Percentiles rank a stretch among this genome's conserved stretches.
Conservation (phyloP, 768 basidiomycete genomes). For the Aureoboletus auriporus region DNA sequence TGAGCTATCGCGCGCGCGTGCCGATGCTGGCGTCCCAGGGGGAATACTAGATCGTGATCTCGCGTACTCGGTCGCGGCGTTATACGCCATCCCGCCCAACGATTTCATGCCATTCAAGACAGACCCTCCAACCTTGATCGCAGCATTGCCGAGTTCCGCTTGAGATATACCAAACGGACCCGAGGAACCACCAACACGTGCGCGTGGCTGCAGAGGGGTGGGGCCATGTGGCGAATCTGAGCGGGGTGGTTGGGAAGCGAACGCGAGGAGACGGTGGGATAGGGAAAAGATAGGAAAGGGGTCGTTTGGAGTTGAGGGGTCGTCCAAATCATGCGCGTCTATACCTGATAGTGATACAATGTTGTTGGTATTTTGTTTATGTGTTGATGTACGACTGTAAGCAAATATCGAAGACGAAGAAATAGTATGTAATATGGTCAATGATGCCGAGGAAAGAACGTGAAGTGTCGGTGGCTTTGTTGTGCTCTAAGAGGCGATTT, state of each 20-base stretch:
- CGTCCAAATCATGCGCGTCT: slow-evolving; percentile 22
- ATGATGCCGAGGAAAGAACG: slow-evolving; percentile 53
- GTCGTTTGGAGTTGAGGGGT: slow-evolving; percentile 11
- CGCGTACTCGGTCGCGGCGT: slow-evolving; percentile 43
- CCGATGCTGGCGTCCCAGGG: slow-evolving; percentile 5
- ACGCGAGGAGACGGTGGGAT: slow-evolving; percentile 62
- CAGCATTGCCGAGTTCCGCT: slow-evolving; percentile 50
- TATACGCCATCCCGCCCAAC: slow-evolving; percentile 57
- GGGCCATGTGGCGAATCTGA: slow-evolving; percentile 17
- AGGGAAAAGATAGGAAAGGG: slow-evolving; percentile 56
- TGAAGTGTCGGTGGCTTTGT: slow-evolving; percentile 50
- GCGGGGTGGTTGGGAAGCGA: slow-evolving; percentile 38
- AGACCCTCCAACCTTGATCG: slow-evolving; percentile 55
- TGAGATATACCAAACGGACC: slow-evolving; percentile 36
- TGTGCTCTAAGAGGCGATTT: slow-evolving; percentile 44
- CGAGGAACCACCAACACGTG: slow-evolving; percentile 24
- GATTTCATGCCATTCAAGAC: slow-evolving; percentile 63
- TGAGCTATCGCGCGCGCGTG: slow-evolving; percentile 1
- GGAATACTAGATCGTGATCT: slow-evolving; percentile 23
- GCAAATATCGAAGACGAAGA: slow-evolving; percentile 42
- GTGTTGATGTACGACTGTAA: slow-evolving; percentile 35
- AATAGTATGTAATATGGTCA: slow-evolving; percentile 49
- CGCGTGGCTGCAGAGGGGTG: slow-evolving; percentile 15
- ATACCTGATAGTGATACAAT: slow-evolving; percentile 38
- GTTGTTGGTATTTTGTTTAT: slow-evolving; percentile 33